Conservation (phyloP, 305 asterid species). For the Fraxinus albicans region DNA sequence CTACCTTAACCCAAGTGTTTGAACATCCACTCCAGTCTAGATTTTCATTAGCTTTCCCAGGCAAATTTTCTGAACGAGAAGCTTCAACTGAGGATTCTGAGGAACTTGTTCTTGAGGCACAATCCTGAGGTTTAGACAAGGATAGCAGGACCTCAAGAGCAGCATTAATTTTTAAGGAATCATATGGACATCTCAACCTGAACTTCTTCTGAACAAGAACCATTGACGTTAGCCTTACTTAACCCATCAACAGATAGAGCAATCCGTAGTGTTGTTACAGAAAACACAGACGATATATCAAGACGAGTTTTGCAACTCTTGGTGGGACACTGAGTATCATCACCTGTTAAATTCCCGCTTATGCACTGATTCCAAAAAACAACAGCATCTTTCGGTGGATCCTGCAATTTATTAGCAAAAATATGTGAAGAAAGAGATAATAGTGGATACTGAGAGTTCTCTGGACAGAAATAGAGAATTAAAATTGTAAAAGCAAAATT, state of each 20-base stretch:
- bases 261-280: conserved; percentile 53
- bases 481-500: not conserved
- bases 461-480: not conserved
- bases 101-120: conserved; percentile 14
- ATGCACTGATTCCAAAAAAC: conserved; percentile 94
- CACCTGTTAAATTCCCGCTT: conserved; percentile 74
- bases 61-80: conserved; percentile 19
- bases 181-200: conserved; percentile 47
- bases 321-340: conserved; percentile 74
- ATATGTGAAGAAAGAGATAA: conserved; percentile 1
- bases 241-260: conserved; percentile 51
- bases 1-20: conserved; percentile 27
- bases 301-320: conserved; percentile 69
- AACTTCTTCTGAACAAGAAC: conserved; percentile 30
- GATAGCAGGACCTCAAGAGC: conserved; percentile 70
- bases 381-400: conserved; percentile 95
- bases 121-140: conserved; percentile 31
- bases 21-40: conserved; percentile 23
- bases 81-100: conserved; percentile 19
- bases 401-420: conserved; percentile 44
- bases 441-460: not conserved
- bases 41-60: conserved; percentile 17
- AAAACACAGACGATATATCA: conserved; percentile 51
- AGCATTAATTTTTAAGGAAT: conserved; percentile 86
- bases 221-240: conserved; percentile 29